These are phyloP conservation scores for Iris pallida DNA, from an alignment of 116 monocot genomes.

Conservation along the genomic window DNA sequence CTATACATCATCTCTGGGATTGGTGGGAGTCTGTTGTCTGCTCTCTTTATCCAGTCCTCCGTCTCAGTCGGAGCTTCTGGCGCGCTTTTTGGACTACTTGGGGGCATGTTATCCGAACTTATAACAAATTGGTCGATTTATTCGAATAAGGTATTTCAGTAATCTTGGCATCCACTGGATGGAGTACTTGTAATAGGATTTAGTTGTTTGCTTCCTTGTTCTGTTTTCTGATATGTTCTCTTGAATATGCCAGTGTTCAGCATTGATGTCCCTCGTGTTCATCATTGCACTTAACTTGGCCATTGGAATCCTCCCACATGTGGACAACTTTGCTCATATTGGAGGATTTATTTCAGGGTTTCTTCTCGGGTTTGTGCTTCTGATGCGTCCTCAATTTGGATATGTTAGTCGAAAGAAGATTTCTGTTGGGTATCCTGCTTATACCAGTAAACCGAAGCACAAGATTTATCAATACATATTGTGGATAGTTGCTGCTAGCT, in stretches of 20 bases:
- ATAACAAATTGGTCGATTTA: conserved; percentile 83
- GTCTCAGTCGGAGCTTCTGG: conserved; percentile 82
- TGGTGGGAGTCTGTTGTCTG: conserved; percentile 61
- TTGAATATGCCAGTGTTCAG: conserved; percentile 50
- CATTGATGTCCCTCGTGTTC: conserved; percentile 57
- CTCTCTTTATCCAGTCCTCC: conserved; percentile 49
- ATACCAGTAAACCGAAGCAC: conserved; percentile 24
- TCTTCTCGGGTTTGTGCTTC: conserved; percentile 78
- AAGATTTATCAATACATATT: conserved; percentile 29
- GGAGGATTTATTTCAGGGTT: conserved; percentile 79
- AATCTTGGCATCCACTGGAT: not conserved
- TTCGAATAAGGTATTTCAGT: conserved; percentile 48
- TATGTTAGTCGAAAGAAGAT: conserved; percentile 32
- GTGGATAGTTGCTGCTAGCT: conserved; percentile 15
- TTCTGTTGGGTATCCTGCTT: conserved; percentile 14
- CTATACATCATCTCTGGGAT: conserved; percentile 60
- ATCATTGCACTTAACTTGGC: conserved; percentile 72
- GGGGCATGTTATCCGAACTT: conserved; percentile 76
- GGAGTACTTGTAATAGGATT: not conserved
- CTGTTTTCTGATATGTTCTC: not conserved
- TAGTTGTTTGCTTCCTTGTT: not conserved
- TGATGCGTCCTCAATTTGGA: conserved; percentile 75
- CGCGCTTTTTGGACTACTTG: conserved; percentile 73
- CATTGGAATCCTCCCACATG: conserved; percentile 55
- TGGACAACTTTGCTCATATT: conserved; percentile 56